Percentiles rank a stretch among this genome's conserved stretches.
These are phyloP conservation scores for Alternaria brassicae DNA, from an alignment of 2,329 filamentous ascomycete genomes.

Conservation along the genomic window DNA sequence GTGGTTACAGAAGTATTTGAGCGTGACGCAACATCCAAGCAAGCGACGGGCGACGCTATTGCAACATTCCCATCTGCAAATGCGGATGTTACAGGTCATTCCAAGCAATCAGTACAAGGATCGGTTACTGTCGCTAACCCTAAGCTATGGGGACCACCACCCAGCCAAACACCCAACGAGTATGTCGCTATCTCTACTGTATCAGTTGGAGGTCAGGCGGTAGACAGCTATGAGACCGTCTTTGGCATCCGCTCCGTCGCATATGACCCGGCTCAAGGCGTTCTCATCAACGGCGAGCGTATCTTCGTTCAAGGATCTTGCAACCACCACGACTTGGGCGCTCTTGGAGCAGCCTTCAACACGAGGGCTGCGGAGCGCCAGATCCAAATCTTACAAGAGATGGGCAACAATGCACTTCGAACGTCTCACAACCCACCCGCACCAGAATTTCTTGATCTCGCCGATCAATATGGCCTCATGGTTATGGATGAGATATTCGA, in stretches of 20 bases:
- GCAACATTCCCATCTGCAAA: conserved; percentile 46
- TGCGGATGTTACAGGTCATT: conserved; percentile 41
- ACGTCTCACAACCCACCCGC: conserved; percentile 64
- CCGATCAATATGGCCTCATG: conserved; percentile 59
- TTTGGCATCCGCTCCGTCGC: conserved; percentile 60
- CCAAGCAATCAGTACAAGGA: conserved; percentile 44
- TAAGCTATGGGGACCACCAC: conserved; percentile 58
- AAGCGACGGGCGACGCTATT: conserved; percentile 32
- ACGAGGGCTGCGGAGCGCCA: conserved; percentile 58
- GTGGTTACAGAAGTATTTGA: conserved; percentile 54
- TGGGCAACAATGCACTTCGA: conserved; percentile 61
- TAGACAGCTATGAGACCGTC: conserved; percentile 59
- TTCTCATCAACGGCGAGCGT: conserved; percentile 57
- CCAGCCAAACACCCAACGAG: conserved; percentile 56
- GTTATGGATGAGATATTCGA: conserved; percentile 65
- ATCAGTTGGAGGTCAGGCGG: conserved; percentile 15
- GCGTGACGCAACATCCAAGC: conserved; percentile 45
- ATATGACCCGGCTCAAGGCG: conserved; percentile 53
- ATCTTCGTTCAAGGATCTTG: conserved; percentile 58
- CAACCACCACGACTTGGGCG: conserved; percentile 61
- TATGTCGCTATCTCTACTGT: conserved; percentile 58
- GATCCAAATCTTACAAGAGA: conserved; percentile 58
- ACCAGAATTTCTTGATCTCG: conserved; percentile 58
- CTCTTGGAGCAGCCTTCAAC: conserved; percentile 62
- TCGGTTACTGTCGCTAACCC: conserved; percentile 51